Evolutionary conservation across 805 yeast genomes (phyloP), one percentile per base, ranked within the genome.

Genomic region (Starmerella ratchasimensis): DNA sequence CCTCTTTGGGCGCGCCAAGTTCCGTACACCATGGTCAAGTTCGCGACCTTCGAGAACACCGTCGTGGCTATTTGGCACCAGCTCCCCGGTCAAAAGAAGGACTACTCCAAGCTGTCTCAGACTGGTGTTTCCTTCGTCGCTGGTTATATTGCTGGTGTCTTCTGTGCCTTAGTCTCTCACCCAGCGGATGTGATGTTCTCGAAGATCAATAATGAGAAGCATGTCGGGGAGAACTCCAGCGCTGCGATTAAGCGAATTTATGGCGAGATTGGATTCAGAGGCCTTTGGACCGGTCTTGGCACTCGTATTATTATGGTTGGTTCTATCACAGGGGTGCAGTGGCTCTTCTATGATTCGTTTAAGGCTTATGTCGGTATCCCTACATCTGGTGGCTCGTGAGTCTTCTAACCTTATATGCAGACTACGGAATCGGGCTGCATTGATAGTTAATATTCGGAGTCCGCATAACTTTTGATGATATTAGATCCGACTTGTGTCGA

Each of bases 121-220:
- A 88, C 95, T 17, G 93, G 95, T 36, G 94, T 90, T 28, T 82
- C 94, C 17, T 90, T 88, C 65, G 65, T 76, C 34, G 95, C 94
- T 60, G 97, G 98, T 58, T 88, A 88, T 64, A 72, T 88, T 56
- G 98, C 97, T 8, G 98, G 97, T 76, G 76, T 90, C 39, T 73
- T 86, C 65, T 88, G 96, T 67, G 97, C 98, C 7, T 64, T 80
- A 36, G 90, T 86, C 15, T 86, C 96, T 20, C 96, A 90, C 60
- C 98, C 98, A 15, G 97, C 97, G 13, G 98, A 88, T 61, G 96
- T 88, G 24, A 77, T 90, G 94, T 97, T 88, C 19, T 80, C 94
- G 34, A 81, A 84, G 69, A 74, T 90, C 53, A 86, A 82, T 57
- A 69, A 78, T 43, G 84, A 74, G 51, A 74, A 71, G 52, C 61